These are phyloP conservation scores for Cenchrus purpureus DNA, from an alignment of 176 grass and related monocot genomes.

Conservation along the genomic window DNA sequence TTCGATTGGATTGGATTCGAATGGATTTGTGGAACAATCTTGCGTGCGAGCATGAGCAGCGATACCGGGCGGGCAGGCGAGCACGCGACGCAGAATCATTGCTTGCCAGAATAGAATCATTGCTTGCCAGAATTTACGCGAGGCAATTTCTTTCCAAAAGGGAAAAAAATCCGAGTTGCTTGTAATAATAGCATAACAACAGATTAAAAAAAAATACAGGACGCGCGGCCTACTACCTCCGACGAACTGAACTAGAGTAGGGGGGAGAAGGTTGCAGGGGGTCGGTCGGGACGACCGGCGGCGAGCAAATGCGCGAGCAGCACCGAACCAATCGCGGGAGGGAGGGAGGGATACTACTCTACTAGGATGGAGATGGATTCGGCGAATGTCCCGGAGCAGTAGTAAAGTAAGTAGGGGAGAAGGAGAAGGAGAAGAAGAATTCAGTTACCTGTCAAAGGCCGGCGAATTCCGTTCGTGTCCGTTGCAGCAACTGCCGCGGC, in stretches of 20 bases:
- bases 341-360: too few species aligned
- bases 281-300: neutral
- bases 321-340: neutral
- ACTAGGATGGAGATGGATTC: too few species aligned
- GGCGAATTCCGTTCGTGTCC: neutral
- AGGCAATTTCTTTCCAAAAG: neutral
- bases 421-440: neutral
- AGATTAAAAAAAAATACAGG: neutral
- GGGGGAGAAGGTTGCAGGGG: neutral
- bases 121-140: neutral
- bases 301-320: neutral
- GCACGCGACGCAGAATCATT: constrained; percentile 16
- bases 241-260: neutral
- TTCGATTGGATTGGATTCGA: constrained; percentile 4
- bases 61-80: neutral
- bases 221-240: neutral
- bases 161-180: neutral
- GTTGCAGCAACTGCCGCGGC: neutral
- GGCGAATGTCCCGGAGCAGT: too few species aligned
- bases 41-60: constrained; percentile 24
- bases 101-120: neutral
- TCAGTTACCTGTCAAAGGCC: neutral
- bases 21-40: neutral
- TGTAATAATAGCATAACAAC: neutral
- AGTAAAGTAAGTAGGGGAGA: too few species aligned